A percentile compares a stretch with the other conserved stretches of the same genome.
These are phyloP conservation scores for Funneliformis mosseae DNA, from an alignment of 192 early-diverging fungal species.

Conservation along the genomic window DNA sequence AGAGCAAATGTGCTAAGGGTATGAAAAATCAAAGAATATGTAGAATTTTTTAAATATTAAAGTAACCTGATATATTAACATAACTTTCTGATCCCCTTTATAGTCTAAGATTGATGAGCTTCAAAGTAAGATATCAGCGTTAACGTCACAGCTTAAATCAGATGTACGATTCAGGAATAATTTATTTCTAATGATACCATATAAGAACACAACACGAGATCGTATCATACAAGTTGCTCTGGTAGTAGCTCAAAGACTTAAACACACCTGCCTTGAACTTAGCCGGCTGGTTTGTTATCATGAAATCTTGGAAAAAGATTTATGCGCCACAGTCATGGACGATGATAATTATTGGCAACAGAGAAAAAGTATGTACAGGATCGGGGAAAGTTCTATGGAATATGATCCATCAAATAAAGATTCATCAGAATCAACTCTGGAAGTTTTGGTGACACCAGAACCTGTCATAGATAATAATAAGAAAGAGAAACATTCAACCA, in stretches of 20 bases:
- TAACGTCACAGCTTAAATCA: slow-evolving; percentile 45
- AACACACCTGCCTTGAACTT: slow-evolving; percentile 59
- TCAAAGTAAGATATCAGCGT: slow-evolving; percentile 21
- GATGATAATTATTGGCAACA: slow-evolving; percentile 28
- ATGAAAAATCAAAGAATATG: no score
- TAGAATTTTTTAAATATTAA: neutral
- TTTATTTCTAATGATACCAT: slow-evolving; percentile 69
- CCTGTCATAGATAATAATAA: neutral
- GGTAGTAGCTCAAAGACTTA: slow-evolving; percentile 55
- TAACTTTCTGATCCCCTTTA: neutral
- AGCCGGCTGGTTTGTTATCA: slow-evolving; percentile 72
- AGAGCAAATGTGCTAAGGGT: slow-evolving; percentile 21
- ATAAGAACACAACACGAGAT: slow-evolving; percentile 62
- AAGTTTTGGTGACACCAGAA: neutral
- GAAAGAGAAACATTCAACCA: neutral
- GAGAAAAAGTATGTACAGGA: slow-evolving; percentile 21
- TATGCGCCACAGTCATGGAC: slow-evolving; percentile 33
- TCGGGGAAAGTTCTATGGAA: slow-evolving; percentile 4
- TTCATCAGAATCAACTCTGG: neutral
- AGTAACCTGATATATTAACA: neutral
- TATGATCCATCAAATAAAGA: neutral
- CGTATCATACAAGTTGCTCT: slow-evolving; percentile 60
- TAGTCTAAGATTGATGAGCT: slow-evolving; percentile 28
- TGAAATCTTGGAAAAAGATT: slow-evolving; percentile 61
- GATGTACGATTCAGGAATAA: slow-evolving; percentile 65